Evolutionary conservation across 345 rosid genomes (phyloP).

Genomic region (Tarenaya hassleriana): DNA sequence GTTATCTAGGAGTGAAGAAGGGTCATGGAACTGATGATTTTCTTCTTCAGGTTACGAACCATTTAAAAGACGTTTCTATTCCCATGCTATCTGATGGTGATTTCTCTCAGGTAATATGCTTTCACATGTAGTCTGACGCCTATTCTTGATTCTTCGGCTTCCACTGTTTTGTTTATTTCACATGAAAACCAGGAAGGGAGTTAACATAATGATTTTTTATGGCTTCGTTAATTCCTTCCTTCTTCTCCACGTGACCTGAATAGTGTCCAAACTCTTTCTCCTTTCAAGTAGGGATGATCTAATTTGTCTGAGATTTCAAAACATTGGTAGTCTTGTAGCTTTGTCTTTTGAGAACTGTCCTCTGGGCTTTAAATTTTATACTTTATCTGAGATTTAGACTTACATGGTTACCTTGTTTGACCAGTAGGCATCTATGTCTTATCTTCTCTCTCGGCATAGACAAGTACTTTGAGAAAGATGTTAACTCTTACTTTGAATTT

Average conservation of each 20-base stretch:
- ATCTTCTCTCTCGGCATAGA: not conserved
- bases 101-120: conserved; percentile 57
- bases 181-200: no score
- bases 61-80: conserved; percentile 44
- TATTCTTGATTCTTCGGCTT: not conserved
- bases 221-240: no score
- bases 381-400: not conserved
- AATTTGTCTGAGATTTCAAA: no score
- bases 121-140: not conserved
- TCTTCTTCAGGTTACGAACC: conserved; percentile 61
- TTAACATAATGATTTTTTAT: no score
- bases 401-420: not conserved
- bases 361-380: not conserved
- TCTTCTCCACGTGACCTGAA: no score
- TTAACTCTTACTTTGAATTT: not conserved
- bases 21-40: conserved; percentile 37
- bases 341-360: conserved; percentile 5
- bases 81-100: conserved; percentile 67
- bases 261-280: no score
- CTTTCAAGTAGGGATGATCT: no score
- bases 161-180: no score
- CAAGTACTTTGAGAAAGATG: not conserved
- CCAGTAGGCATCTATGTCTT: not conserved
- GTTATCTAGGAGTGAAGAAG: conserved; percentile 50
- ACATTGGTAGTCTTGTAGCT: not conserved